phyloP scores from a whole-genome alignment of 176 grass and related monocot genomes.

The Raddia distichophylla region DNA sequence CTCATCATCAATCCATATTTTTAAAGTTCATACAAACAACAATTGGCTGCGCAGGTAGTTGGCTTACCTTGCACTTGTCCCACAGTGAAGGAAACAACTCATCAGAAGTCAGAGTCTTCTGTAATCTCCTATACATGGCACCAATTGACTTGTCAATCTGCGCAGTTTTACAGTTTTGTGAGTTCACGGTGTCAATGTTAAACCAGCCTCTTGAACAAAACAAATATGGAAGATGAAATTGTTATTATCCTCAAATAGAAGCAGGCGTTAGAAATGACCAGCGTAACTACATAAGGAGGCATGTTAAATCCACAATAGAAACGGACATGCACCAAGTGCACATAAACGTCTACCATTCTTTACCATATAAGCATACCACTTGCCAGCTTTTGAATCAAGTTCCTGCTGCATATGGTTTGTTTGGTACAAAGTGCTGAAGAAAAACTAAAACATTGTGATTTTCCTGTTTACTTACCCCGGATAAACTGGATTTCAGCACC shows the following conservation, averaged over 20 bases:
- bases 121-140: conserved; percentile 88
- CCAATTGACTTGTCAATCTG: conserved; percentile 93
- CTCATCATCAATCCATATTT: background rate
- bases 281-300: background rate
- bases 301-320: background rate
- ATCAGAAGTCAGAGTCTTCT: conserved; percentile 80
- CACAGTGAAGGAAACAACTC: conserved; percentile 93
- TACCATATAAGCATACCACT: background rate
- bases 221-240: background rate
- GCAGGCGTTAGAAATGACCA: background rate
- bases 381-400: background rate
- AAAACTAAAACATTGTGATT: conserved; percentile 17
- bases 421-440: conserved; percentile 14
- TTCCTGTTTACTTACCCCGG: conserved; percentile 66
- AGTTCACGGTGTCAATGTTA: conserved; percentile 7
- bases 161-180: conserved; percentile 30
- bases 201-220: conserved; percentile 27
- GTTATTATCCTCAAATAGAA: background rate
- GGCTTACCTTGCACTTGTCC: conserved; percentile 89
- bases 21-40: background rate
- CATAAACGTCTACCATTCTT: background rate
- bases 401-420: conserved; percentile 8
- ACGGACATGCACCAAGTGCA: background rate
- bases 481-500: conserved; percentile 89
- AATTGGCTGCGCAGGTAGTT: background rate